Evolutionary conservation across 495 filamentous ascomycete species (phyloP).

Genomic region (Halenospora varia): DNA sequence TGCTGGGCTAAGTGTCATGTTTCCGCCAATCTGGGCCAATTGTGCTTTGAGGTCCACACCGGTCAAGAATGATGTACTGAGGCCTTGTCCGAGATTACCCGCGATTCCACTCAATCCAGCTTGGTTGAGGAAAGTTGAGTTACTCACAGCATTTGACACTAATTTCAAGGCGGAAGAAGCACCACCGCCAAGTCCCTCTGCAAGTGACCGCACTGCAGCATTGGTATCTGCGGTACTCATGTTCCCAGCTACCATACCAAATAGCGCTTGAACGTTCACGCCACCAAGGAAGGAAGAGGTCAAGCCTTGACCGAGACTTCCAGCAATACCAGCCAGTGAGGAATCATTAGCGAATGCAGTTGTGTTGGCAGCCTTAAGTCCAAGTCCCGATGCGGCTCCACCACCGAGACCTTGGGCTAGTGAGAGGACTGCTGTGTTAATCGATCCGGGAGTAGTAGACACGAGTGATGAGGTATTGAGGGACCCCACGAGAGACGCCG

Average conservation of each 20-base stretch:
- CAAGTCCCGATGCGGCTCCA: slow-evolving; percentile 4
- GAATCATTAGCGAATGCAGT: slow-evolving; percentile 3
- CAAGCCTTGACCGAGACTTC: slow-evolving; percentile 10
- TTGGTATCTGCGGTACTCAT: not conserved
- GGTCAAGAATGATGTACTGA: not conserved
- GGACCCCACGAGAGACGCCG: slow-evolving; percentile 4
- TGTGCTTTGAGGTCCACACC: not conserved
- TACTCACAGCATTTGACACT: not conserved
- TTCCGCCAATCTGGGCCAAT: not conserved
- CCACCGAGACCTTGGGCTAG: slow-evolving; percentile 11
- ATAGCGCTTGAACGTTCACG: not conserved
- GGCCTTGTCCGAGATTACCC: not conserved
- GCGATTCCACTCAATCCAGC: not conserved
- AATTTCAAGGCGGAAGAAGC: not conserved
- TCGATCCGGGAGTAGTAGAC: not conserved
- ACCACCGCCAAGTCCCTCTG: not conserved
- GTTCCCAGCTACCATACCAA: not conserved
- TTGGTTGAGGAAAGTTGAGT: not conserved
- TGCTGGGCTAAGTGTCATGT: not conserved
- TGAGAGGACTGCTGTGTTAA: not conserved
- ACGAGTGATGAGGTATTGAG: slow-evolving; percentile 1
- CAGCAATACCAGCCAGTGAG: slow-evolving; percentile 11
- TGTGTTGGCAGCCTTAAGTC: not conserved
- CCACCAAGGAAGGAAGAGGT: slow-evolving; percentile 6
- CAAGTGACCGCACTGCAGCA: not conserved